phyloP scores from a whole-genome alignment of 2,329 filamentous ascomycete genomes.

The Colletotrichum truncatum region DNA sequence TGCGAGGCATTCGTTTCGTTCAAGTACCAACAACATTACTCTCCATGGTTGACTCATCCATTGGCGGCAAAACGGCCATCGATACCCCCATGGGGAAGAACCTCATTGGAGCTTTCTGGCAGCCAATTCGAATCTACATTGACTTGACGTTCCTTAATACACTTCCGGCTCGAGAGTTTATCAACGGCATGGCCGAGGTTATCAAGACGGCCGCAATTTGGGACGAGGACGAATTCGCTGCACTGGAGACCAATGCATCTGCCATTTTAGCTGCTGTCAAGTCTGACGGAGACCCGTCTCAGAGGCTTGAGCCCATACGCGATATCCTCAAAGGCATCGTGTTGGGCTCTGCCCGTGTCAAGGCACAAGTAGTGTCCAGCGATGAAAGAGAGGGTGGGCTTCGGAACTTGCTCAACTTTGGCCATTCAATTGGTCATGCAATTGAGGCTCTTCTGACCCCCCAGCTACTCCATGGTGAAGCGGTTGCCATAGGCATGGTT shows the following conservation, averaged over 20 bases:
- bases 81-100: conserved; percentile 97
- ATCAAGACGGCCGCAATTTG: conserved; percentile 98
- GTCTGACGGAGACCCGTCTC: conserved; percentile 48
- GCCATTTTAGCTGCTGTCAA: conserved; percentile 79
- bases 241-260: conserved; percentile 83
- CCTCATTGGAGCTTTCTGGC: conserved; percentile 95
- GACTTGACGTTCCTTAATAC: conserved; percentile 93
- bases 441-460: conserved; percentile 96
- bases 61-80: conserved; percentile 98
- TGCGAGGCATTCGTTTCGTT: conserved; percentile 95
- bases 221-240: conserved; percentile 85
- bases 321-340: conserved; percentile 81
- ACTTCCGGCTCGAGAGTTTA: conserved; percentile 88
- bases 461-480: conserved; percentile 94
- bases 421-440: conserved; percentile 97
- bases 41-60: conserved; percentile 98
- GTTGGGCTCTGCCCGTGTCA: conserved; percentile 89
- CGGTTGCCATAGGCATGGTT: conserved; percentile 97
- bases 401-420: conserved; percentile 95
- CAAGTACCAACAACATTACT: conserved; percentile 96
- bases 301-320: conserved; percentile 75
- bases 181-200: conserved; percentile 99
- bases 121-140: conserved; percentile 92
- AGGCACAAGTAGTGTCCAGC: conserved; percentile 91
- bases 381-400: conserved; percentile 95